phyloP scores from a whole-genome alignment of 148 eudicot species.

The Limonium bicolor region DNA sequence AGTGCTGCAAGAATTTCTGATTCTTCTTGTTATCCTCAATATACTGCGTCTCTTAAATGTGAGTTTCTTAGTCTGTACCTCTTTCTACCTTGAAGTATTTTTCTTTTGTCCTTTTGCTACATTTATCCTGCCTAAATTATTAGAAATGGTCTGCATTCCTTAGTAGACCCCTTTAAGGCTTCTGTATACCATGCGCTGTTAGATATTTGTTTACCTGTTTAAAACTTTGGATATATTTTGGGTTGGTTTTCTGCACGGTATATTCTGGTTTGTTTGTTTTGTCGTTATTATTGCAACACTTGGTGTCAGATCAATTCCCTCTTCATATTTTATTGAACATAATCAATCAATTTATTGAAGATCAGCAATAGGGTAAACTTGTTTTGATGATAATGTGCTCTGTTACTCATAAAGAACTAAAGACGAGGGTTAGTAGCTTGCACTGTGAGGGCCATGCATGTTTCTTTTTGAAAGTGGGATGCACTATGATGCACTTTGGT shows the following conservation, averaged over 20 bases:
- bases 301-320: no score
- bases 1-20: slow-evolving; percentile 72
- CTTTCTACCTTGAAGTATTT: neutral
- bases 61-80: slow-evolving; percentile 1
- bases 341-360: no score
- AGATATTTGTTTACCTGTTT: neutral
- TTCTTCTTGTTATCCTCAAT: slow-evolving; percentile 72
- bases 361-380: no score
- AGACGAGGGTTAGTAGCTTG: neutral
- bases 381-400: neutral
- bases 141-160: neutral
- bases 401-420: neutral
- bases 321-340: no score
- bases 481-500: neutral
- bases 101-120: neutral
- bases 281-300: no score
- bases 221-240: no score
- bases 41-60: slow-evolving; percentile 91
- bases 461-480: no score
- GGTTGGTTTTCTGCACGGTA: no score
- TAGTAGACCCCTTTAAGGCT: neutral
- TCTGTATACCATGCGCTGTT: neutral
- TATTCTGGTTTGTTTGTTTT: no score
- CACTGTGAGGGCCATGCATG: no score
- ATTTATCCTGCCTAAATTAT: neutral